A percentile compares a stretch with the other conserved stretches of the same genome.
phyloP scores from a whole-genome alignment of 2,329 filamentous ascomycete species.

The Ilyonectria robusta region DNA sequence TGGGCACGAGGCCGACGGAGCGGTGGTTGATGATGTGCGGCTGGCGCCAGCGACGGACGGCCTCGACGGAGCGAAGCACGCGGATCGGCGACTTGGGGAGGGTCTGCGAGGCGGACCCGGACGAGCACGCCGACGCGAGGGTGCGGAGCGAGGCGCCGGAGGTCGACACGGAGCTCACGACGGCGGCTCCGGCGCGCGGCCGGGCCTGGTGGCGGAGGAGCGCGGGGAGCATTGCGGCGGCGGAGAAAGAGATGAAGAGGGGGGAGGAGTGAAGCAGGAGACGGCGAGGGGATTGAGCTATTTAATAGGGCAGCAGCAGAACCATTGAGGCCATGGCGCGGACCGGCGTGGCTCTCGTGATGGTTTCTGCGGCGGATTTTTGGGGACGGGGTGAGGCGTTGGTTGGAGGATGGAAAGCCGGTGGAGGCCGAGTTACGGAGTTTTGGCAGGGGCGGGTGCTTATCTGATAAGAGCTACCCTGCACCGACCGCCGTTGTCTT shows the following conservation, averaged over 20 bases:
- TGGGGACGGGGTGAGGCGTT: slow-evolving; percentile 51
- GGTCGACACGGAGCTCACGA: slow-evolving; percentile 8
- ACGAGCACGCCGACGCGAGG: slow-evolving; percentile 41
- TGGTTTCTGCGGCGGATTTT: slow-evolving; percentile 65
- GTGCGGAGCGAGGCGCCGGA: slow-evolving; percentile 36
- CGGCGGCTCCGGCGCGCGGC: slow-evolving; percentile 31
- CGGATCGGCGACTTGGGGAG: slow-evolving; percentile 73
- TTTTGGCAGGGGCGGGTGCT: slow-evolving; percentile 30
- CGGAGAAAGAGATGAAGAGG: background rate
- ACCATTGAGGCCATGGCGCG: slow-evolving; percentile 51
- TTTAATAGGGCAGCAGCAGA: slow-evolving; percentile 38
- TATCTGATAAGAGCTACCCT: slow-evolving; percentile 33
- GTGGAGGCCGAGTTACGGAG: slow-evolving; percentile 12
- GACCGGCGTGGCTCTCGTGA: slow-evolving; percentile 53
- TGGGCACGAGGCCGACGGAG: slow-evolving; percentile 90
- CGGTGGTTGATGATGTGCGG: slow-evolving; percentile 76
- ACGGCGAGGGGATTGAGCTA: background rate
- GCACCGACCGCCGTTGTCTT: background rate
- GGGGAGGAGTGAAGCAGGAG: background rate
- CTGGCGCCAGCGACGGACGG: slow-evolving; percentile 78
- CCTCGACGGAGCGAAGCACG: slow-evolving; percentile 82
- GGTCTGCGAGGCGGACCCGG: slow-evolving; percentile 51
- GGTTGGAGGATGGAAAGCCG: slow-evolving; percentile 21
- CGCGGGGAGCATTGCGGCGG: slow-evolving; percentile 34
- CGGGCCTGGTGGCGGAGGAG: slow-evolving; percentile 35